phyloP scores from a whole-genome alignment of 345 rosid species.

The Corchorus olitorius region DNA sequence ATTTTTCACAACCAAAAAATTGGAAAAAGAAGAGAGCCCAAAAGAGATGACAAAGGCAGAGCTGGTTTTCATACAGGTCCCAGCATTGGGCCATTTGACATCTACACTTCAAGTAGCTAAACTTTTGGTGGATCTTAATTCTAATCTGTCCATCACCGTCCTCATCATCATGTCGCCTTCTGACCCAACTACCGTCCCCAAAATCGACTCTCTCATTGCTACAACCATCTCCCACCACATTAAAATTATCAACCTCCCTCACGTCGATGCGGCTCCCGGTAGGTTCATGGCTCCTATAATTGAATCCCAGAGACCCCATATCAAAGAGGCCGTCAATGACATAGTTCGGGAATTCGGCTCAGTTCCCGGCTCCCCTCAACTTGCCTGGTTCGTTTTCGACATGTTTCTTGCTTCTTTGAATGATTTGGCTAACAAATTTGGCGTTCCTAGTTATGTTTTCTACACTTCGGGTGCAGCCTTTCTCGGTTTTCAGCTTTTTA shows the following conservation, averaged over 20 bases:
- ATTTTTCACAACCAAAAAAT: too few relatives aligned
- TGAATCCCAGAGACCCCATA: not conserved
- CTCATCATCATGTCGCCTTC: too few relatives aligned
- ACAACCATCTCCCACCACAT: not conserved
- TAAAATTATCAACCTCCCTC: not conserved
- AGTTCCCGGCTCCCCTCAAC: not conserved
- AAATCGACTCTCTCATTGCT: not conserved
- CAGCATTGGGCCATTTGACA: too few relatives aligned
- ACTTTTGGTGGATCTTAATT: too few relatives aligned
- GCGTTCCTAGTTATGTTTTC: slow-evolving; percentile 55
- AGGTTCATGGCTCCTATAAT: too few relatives aligned
- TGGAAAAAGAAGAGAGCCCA: too few relatives aligned
- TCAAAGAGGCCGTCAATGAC: not conserved
- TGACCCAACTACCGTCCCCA: not conserved
- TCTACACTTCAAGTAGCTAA: too few relatives aligned
- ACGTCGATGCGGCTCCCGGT: not conserved
- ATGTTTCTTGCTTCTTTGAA: slow-evolving; percentile 49
- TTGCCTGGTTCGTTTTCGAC: slow-evolving; percentile 51
- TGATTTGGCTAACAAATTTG: slow-evolving; percentile 49
- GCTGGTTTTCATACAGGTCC: too few relatives aligned
- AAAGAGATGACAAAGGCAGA: too few relatives aligned
- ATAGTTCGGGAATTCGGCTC: not conserved
- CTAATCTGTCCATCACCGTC: too few relatives aligned
- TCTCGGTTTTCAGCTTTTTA: not conserved
- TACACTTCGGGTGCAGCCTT: not conserved